Base-by-base conservation (phyloP, 768 basidiomycete genomes). In the Infundibulicybe gibba region DNA sequence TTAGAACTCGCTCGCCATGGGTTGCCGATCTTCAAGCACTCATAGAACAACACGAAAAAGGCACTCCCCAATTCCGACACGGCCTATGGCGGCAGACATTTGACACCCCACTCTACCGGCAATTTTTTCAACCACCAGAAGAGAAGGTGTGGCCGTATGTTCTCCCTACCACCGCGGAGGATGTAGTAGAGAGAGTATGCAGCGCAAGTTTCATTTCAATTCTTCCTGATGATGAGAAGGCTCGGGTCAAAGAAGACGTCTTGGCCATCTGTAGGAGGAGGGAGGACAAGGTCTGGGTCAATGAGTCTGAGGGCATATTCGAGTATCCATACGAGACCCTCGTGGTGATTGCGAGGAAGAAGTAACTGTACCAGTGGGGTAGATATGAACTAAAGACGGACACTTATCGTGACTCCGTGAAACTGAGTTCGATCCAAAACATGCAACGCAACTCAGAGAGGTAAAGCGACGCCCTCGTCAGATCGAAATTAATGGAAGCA, bases 201-300 rank as follows among this genome's bases (percentile, higher is more conserved):
- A 91, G 83, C 66, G 95, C 94, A 70, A 93, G 90, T 53, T 97
- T 94, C 63, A 81, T 94, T 37, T 74, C 85, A 0, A 63, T 85
- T 71, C 70, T 17, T 94, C 89, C 90, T 79, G 76, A 75, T 2
- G 75, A 75, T n/a, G 76, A 81, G 55, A 85, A 78, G 63, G 61
- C 62, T 12, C 66, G 73, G 35, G n/a, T n/a, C n/a, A n/a, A n/a
- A n/a, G n/a, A n/a, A n/a, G n/a, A n/a, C n/a, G n/a, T n/a, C n/a
- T n/a, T 72, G 92, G 31, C 61, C 64, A 19, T 54, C 67, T 8
- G 72, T n/a, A n/a, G n/a, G n/a, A n/a, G n/a, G n/a, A n/a, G n/a
- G n/a, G n/a, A n/a, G n/a, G n/a, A n/a, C n/a, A n/a, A n/a, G n/a
- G n/a, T n/a, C n/a, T n/a, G n/a, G n/a, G 91, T n/a, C 80, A 95